Evolutionary conservation across 2,329 filamentous ascomycete species (phyloP).

Genomic region (Colletotrichum gigasporum): DNA sequence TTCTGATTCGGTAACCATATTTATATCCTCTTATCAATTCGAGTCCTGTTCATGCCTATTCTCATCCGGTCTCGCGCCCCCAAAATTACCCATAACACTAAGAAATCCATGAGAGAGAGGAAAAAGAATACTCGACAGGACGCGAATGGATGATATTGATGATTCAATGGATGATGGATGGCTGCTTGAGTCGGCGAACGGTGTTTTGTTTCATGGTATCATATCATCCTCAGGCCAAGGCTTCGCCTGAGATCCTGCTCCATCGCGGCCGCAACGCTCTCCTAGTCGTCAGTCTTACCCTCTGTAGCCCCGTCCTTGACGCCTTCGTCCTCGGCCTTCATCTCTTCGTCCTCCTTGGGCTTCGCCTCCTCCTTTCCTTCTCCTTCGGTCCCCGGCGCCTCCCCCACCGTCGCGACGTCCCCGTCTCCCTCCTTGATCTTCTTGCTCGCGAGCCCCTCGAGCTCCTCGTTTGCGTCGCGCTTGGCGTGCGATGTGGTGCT

Average conservation of each 20-base stretch:
- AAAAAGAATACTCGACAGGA: no score
- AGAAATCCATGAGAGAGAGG: no score
- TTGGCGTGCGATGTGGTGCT: conserved; percentile 56
- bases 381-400: conserved; percentile 6
- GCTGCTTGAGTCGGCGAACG: neutral
- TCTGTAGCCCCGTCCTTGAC: conserved; percentile 26
- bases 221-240: no score
- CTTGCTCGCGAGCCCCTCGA: conserved; percentile 52
- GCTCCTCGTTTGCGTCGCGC: conserved; percentile 62
- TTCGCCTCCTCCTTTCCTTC: conserved; percentile 1
- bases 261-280: neutral
- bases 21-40: no score
- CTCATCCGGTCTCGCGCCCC: no score
- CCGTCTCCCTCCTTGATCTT: conserved; percentile 56
- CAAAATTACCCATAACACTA: no score
- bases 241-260: no score
- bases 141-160: no score
- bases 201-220: conserved; percentile 30
- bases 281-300: conserved; percentile 8
- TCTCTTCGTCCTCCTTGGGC: conserved; percentile 20
- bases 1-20: no score
- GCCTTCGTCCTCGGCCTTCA: conserved; percentile 35
- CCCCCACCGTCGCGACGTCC: conserved; percentile 23
- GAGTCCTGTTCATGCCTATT: no score
- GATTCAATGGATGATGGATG: no score